Percentiles rank a stretch among this genome's conserved stretches.
phyloP scores from a whole-genome alignment of 371 early-diverging fungal species.

The Amoeboaphelidium protococcarum region DNA sequence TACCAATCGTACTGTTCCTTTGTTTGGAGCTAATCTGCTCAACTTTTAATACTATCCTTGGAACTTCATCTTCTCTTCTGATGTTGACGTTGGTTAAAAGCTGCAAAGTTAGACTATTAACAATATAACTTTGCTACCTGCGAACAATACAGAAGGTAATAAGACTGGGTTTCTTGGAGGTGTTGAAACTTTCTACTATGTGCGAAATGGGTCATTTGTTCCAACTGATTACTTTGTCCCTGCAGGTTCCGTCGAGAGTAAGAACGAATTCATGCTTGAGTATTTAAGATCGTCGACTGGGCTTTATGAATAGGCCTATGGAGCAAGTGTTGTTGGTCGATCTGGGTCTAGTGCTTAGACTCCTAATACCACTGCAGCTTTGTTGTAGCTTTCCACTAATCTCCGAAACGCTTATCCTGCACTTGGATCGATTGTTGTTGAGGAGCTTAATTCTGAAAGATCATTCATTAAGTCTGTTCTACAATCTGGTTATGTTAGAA shows the following conservation, averaged over 20 bases:
- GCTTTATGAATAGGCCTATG: too few species aligned
- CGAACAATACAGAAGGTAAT: neutral
- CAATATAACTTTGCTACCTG: neutral
- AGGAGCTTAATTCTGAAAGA: neutral
- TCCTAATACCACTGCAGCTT: too few species aligned
- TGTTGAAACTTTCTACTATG: neutral
- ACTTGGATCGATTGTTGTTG: neutral
- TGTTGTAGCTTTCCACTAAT: neutral
- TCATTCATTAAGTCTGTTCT: neutral
- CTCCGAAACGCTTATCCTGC: neutral
- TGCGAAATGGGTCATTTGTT: too few species aligned
- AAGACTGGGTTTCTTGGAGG: neutral
- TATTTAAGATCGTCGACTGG: too few species aligned
- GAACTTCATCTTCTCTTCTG: neutral
- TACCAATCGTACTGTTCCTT: conserved; percentile 4
- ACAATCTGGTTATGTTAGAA: neutral
- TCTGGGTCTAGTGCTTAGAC: too few species aligned
- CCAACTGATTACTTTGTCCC: too few species aligned
- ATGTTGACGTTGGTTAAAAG: neutral
- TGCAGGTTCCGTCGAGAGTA: too few species aligned
- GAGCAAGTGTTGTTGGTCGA: too few species aligned
- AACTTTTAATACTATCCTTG: neutral
- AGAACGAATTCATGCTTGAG: too few species aligned
- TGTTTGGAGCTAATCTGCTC: neutral
- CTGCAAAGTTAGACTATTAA: neutral